A percentile compares a stretch with the other conserved stretches of the same genome.
Evolutionary conservation across 1,139 yeast species (phyloP).

Genomic region (Scheffersomyces titani): DNA sequence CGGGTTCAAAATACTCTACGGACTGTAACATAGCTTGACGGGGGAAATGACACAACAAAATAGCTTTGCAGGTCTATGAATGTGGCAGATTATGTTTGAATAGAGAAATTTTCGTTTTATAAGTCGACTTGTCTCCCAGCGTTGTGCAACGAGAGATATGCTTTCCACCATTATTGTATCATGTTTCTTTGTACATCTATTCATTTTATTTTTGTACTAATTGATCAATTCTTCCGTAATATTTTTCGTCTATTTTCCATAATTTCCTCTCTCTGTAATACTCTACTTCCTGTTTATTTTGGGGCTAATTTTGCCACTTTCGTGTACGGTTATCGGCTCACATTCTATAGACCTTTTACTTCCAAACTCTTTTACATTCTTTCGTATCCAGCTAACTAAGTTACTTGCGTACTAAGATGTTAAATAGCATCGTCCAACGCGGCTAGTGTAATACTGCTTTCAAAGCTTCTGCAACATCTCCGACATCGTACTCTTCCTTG

Average conservation of each 20-base stretch:
- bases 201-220: not conserved
- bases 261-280: not conserved
- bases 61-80: not conserved
- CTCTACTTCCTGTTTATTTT: not conserved
- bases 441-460: not conserved
- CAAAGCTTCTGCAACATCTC: slow-evolving; percentile 6
- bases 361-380: too few relatives aligned
- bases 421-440: not conserved
- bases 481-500: slow-evolving; percentile 8
- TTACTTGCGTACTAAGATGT: not conserved
- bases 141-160: not conserved
- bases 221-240: not conserved
- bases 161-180: too few relatives aligned
- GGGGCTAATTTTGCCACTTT: not conserved
- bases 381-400: not conserved
- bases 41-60: not conserved
- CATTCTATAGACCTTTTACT: too few relatives aligned
- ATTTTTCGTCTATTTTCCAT: not conserved
- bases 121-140: not conserved
- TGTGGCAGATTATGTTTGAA: not conserved
- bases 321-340: not conserved
- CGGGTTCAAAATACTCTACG: not conserved
- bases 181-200: not conserved
- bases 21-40: not conserved
- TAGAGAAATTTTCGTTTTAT: too few relatives aligned